phyloP scores from a whole-genome alignment of 23 red algal species.

The Gracilaria caudata region DNA sequence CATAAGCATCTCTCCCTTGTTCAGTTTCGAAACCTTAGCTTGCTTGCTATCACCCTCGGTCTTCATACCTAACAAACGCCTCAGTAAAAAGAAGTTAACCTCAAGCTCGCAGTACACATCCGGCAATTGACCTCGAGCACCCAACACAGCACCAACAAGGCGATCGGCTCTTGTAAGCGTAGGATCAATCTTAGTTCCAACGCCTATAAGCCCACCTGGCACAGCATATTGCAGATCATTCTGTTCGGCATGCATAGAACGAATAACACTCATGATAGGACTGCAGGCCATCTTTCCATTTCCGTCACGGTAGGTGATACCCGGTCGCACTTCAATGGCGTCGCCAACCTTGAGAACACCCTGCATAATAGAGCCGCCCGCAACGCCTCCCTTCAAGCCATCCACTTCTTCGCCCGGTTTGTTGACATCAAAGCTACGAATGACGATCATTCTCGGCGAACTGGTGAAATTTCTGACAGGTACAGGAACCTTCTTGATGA shows the following conservation, averaged over 20 bases:
- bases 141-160: constrained; percentile 95
- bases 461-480: constrained; percentile 85
- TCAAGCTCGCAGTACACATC: constrained; percentile 91
- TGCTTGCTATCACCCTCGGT: constrained; percentile 85
- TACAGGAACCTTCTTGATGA: constrained; percentile 96
- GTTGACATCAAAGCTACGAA: constrained; percentile 99
- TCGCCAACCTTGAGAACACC: constrained; percentile 95
- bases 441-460: constrained; percentile 96
- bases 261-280: constrained; percentile 94
- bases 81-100: constrained; percentile 98
- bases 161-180: constrained; percentile 95
- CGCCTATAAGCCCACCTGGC: constrained; percentile 97
- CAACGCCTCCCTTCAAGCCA: constrained; percentile 93
- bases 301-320: constrained; percentile 79
- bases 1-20: constrained; percentile 94
- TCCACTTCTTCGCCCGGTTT: constrained; percentile 97
- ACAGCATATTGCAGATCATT: constrained; percentile 96
- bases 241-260: constrained; percentile 93
- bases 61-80: constrained; percentile 94
- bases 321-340: constrained; percentile 93
- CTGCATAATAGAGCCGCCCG: constrained; percentile 98
- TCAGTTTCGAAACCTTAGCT: constrained; percentile 89
- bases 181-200: constrained; percentile 98
- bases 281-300: constrained; percentile 70
- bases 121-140: constrained; percentile 89